Conservation (phyloP, 768 basidiomycete genomes). For the Macrolepiota fuliginosa region DNA sequence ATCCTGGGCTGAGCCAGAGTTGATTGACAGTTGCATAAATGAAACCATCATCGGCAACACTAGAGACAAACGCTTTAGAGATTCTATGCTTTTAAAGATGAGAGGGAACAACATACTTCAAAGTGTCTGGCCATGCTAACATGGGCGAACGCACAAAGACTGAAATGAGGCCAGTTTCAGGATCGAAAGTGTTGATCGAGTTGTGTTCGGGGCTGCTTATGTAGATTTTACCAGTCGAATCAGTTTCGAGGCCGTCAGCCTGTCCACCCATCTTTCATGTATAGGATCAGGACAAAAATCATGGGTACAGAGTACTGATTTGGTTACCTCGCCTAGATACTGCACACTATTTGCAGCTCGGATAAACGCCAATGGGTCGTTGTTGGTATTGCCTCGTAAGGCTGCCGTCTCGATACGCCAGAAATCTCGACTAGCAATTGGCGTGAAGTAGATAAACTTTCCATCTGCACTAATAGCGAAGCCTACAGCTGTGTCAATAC, state of each 20-base stretch:
- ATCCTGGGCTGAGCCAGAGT: constrained; percentile 14
- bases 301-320: not conserved
- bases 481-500: not conserved
- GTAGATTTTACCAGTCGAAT: constrained; percentile 17
- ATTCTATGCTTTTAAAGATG: not conserved
- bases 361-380: constrained; percentile 12
- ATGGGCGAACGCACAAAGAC: constrained; percentile 17
- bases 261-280: constrained; percentile 13
- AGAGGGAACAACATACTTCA: constrained; percentile 4
- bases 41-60: constrained; percentile 16
- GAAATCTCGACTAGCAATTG: constrained; percentile 13
- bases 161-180: constrained; percentile 13
- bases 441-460: constrained; percentile 15
- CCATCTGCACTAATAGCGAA: constrained; percentile 17
- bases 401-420: constrained; percentile 15
- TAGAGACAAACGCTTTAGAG: not conserved
- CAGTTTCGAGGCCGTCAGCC: constrained; percentile 17
- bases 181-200: constrained; percentile 17
- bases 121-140: constrained; percentile 16
- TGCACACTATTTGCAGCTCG: constrained; percentile 15
- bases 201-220: constrained; percentile 17
- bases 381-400: constrained; percentile 11
- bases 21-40: constrained; percentile 17
- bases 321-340: constrained; percentile 15
- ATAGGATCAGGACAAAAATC: not conserved